Evolutionary conservation across 2,329 filamentous ascomycete genomes (phyloP).

Genomic region (Penicillium sp.): DNA sequence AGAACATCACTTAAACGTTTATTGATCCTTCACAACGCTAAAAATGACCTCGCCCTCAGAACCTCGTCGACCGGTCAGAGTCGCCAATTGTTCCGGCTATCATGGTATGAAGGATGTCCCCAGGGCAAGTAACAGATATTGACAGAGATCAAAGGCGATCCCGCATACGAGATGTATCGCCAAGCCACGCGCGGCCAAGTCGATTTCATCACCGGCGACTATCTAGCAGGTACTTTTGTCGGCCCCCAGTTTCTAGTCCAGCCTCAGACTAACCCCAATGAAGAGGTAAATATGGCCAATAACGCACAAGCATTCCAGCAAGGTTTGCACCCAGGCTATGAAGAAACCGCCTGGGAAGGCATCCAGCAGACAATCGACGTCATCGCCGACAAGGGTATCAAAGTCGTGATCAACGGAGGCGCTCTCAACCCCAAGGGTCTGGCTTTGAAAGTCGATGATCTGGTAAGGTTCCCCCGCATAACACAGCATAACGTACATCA

Average conservation of each 20-base stretch:
- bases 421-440: conserved; percentile 56
- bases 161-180: conserved; percentile 39
- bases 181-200: conserved; percentile 40
- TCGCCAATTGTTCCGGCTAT: conserved; percentile 40
- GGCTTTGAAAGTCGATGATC: conserved; percentile 46
- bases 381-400: conserved; percentile 53
- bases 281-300: conserved; percentile 50
- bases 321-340: conserved; percentile 47
- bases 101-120: conserved; percentile 16
- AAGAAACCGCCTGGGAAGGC: conserved; percentile 53
- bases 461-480: conserved; percentile 29
- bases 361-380: conserved; percentile 49
- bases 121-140: too few relatives aligned
- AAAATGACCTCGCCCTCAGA: too few relatives aligned
- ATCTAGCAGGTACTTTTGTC: conserved; percentile 45
- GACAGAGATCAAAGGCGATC: conserved; percentile 25
- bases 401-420: conserved; percentile 59
- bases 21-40: not conserved
- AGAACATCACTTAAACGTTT: not conserved
- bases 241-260: not conserved
- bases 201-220: conserved; percentile 58
- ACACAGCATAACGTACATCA: not conserved
- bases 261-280: conserved; percentile 15
- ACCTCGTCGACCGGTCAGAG: conserved; percentile 26
- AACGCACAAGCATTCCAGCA: conserved; percentile 44